Base-by-base conservation (phyloP, 2,329 filamentous ascomycete species). In the Hymenoscyphus fraxineus region DNA sequence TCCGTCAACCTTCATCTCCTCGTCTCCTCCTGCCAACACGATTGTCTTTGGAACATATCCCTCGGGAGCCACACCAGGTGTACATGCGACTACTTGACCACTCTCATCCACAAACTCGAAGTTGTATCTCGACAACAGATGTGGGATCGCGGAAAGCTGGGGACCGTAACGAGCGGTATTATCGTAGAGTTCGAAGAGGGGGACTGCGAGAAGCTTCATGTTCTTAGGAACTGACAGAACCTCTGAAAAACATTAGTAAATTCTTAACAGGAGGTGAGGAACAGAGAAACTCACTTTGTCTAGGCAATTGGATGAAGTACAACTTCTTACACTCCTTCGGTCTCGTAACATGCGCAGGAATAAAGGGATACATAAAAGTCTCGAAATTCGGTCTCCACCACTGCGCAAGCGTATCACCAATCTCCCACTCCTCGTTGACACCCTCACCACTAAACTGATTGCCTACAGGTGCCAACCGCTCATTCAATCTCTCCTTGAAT, bases 301-400 rank as follows among this genome's bases (percentile, higher is more conserved):
- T 88, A 0, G 95, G 95, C 35, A 99, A 82, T 77, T 97, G 92
- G 70, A 99, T 97, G 67, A 98, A 93, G 79, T 98, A 99, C 54
- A 98, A 84, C 83, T 99, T 99, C 83, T 99, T 99, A 82, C 94
- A 97, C 81, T 99, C 95, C 82, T 99, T 99, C 7, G 95, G 95
- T 61, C 95, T 84, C 19, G 94, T 97, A 67, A 97, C 92, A 79
- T 99, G 95, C 19, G 93, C 92, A 7, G 95, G 95, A 64, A 98
- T 89, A 78, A 97, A 99, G 0, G 95, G 95, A 77, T 99, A 99
- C 93, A 99, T 97, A 83, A 98, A 98, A 1, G 95, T 98, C 82
- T 99, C 95, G 76, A 98, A 97, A 81, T 98, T 99, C 62, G 95
- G 95, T 64, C 95, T 85, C 93, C 94, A 99, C 95, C 95, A 99